Conservation (phyloP, 495 filamentous ascomycete species). For the Letharia lupina region DNA sequence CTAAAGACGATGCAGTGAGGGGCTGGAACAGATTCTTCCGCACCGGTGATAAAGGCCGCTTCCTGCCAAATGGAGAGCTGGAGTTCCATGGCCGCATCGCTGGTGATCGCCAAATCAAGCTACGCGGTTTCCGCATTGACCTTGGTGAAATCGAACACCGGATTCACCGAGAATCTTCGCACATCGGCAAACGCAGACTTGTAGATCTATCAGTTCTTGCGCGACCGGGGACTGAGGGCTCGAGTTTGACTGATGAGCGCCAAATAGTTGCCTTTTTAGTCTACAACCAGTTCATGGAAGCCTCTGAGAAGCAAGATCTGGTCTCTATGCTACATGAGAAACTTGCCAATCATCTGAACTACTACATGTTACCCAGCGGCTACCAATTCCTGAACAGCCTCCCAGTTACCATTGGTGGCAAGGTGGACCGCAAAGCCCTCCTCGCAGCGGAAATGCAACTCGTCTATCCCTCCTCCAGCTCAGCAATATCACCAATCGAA, state of each 20-base stretch:
- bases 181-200: conserved; percentile 12
- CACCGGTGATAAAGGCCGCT: conserved; percentile 74
- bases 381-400: conserved; percentile 28
- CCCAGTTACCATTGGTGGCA: conserved; percentile 26
- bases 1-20: conserved; percentile 16
- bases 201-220: conserved; percentile 20
- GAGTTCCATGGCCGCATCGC: conserved; percentile 78
- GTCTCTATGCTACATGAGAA: conserved; percentile 20
- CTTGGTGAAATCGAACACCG: conserved; percentile 60
- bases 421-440: conserved; percentile 28
- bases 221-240: background rate
- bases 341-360: conserved; percentile 23
- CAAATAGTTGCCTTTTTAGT: conserved; percentile 27
- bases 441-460: conserved; percentile 20
- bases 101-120: conserved; percentile 67
- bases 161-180: conserved; percentile 17
- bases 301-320: conserved; percentile 18
- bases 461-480: conserved; percentile 19
- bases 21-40: conserved; percentile 58
- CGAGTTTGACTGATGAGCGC: conserved; percentile 20
- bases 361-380: conserved; percentile 29
- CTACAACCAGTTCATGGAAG: conserved; percentile 8
- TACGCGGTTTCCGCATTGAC: conserved; percentile 72
- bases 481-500: background rate
- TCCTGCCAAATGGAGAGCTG: conserved; percentile 57